Evolutionary conservation across 371 early-diverging fungal genomes (phyloP).

Genomic region (Rhizopus sp.): DNA sequence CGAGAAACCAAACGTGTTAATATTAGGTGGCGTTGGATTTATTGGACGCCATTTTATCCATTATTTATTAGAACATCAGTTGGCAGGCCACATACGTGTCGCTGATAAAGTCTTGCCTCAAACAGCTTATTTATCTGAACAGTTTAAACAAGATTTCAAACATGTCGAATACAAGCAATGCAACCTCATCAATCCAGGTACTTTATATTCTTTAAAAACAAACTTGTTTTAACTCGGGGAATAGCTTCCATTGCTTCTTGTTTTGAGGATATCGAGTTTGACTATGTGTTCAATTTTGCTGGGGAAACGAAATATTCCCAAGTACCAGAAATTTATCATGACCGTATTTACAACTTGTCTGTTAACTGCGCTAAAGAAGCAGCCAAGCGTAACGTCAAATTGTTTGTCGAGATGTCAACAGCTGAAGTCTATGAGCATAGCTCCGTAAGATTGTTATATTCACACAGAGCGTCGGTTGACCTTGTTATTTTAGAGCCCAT

Average conservation of each 20-base stretch:
- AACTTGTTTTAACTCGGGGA: not conserved
- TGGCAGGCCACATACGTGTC: constrained; percentile 73
- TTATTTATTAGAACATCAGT: constrained; percentile 67
- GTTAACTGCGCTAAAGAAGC: constrained; percentile 80
- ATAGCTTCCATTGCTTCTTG: constrained; percentile 72
- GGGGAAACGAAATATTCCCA: constrained; percentile 92
- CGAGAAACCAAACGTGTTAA: constrained; percentile 49
- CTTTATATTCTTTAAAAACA: constrained; percentile 7
- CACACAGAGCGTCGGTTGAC: not conserved
- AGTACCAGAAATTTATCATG: constrained; percentile 82
- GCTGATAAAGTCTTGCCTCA: constrained; percentile 90
- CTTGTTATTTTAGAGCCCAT: constrained; percentile 55
- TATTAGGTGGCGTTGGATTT: constrained; percentile 86
- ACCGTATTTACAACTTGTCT: constrained; percentile 77
- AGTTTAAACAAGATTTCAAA: constrained; percentile 67
- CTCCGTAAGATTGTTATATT: constrained; percentile 50
- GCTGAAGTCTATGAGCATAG: constrained; percentile 86
- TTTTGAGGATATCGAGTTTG: constrained; percentile 76
- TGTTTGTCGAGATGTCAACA: constrained; percentile 83
- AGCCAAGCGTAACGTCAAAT: constrained; percentile 71
- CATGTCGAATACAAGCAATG: constrained; percentile 83
- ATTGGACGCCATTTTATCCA: constrained; percentile 83
- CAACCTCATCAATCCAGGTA: constrained; percentile 80
- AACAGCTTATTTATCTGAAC: constrained; percentile 77
- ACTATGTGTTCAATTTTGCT: constrained; percentile 90